Evolutionary conservation across 2,329 filamentous ascomycete species (phyloP).

Genomic region (Aaosphaeria pasadenensis): DNA sequence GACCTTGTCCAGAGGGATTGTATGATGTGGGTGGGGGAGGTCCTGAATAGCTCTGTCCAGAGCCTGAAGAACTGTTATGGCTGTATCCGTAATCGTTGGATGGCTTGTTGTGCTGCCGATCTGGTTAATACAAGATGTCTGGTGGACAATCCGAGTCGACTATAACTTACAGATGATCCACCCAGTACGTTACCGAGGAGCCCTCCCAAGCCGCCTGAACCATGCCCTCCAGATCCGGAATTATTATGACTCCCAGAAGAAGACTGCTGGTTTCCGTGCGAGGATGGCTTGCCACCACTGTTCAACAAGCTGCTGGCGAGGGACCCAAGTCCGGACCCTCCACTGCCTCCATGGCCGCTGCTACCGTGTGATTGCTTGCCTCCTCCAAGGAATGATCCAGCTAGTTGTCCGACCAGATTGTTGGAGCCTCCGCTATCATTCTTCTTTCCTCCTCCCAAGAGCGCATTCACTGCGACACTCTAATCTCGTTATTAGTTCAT

Average conservation of each 20-base stretch:
- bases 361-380: slow-evolving; percentile 30
- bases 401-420: slow-evolving; percentile 54
- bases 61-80: slow-evolving; percentile 49
- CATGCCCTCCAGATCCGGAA: slow-evolving; percentile 27
- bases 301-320: slow-evolving; percentile 50
- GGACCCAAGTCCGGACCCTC: slow-evolving; percentile 47
- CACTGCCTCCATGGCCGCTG: slow-evolving; percentile 23
- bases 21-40: slow-evolving; percentile 63
- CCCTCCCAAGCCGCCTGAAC: slow-evolving; percentile 41
- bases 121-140: background rate
- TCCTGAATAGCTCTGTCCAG: slow-evolving; percentile 57
- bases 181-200: slow-evolving; percentile 34
- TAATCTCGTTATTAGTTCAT: slow-evolving; percentile 35
- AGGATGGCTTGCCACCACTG: slow-evolving; percentile 21
- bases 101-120: slow-evolving; percentile 29
- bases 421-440: slow-evolving; percentile 33
- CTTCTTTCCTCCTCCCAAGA: slow-evolving; percentile 42
- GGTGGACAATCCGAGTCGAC: background rate
- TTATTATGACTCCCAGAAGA: slow-evolving; percentile 2
- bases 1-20: slow-evolving; percentile 40
- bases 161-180: slow-evolving; percentile 14
- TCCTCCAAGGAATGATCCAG: slow-evolving; percentile 43
- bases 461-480: slow-evolving; percentile 60
- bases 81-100: slow-evolving; percentile 56
- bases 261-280: background rate